phyloP scores from a whole-genome alignment of 2,329 filamentous ascomycete species.

The Fusarium miscanthi region DNA sequence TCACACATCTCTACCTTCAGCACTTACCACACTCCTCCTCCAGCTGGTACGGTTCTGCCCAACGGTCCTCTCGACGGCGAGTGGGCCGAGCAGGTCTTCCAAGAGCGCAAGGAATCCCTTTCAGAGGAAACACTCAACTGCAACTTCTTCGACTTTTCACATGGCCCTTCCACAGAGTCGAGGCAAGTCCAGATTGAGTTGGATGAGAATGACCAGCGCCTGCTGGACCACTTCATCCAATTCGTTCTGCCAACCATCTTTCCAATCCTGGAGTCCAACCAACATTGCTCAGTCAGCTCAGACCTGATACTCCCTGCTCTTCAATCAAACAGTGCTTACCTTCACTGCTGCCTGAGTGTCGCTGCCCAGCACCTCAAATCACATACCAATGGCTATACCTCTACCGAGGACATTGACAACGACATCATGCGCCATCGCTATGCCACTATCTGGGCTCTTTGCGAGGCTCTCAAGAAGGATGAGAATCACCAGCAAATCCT shows the following conservation, averaged over 20 bases:
- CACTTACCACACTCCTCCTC: conserved; percentile 85
- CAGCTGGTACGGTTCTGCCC: conserved; percentile 73
- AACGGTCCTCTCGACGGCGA: conserved; percentile 72
- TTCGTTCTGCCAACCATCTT: conserved; percentile 90
- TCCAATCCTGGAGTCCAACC: conserved; percentile 90
- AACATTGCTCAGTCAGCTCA: conserved; percentile 82
- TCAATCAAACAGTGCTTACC: conserved; percentile 90
- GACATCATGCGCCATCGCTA: conserved; percentile 95
- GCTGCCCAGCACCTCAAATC: conserved; percentile 93
- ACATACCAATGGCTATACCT: conserved; percentile 66
- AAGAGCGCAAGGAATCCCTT: conserved; percentile 70
- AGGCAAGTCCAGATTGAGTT: conserved; percentile 82
- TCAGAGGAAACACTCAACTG: conserved; percentile 74
- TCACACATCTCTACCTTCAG: conserved; percentile 93
- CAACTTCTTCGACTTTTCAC: conserved; percentile 85
- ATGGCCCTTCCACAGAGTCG: conserved; percentile 70
- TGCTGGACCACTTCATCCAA: conserved; percentile 91
- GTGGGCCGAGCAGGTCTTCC: conserved; percentile 59
- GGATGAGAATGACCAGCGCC: conserved; percentile 85
- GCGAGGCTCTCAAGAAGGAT: conserved; percentile 82
- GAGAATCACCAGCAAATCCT: conserved; percentile 88
- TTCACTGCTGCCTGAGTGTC: conserved; percentile 95
- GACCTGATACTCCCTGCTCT: conserved; percentile 89
- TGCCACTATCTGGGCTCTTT: conserved; percentile 86
- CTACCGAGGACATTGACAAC: conserved; percentile 80